phyloP scores from a whole-genome alignment of 202 grass and related monocot species.

The Brachypodium distachyon region DNA sequence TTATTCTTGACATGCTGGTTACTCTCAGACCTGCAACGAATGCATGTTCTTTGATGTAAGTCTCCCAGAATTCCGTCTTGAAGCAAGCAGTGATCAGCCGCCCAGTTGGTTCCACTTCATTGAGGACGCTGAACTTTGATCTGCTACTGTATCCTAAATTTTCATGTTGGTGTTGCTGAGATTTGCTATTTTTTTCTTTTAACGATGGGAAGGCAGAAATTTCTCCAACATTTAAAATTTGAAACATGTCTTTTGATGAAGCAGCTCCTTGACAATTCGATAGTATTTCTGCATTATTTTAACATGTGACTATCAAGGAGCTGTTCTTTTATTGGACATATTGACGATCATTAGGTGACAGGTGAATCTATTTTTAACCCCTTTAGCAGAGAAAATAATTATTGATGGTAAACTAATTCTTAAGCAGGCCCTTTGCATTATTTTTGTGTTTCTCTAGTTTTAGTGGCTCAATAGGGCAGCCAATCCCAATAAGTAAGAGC shows the following conservation, averaged over 20 bases:
- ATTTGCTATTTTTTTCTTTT: neutral
- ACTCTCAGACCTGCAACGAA: conserved; percentile 20
- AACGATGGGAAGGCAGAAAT: conserved; percentile 5
- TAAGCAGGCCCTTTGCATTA: neutral
- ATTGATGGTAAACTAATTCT: neutral
- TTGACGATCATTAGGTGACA: conserved; percentile 50
- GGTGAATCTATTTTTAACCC: conserved; percentile 40
- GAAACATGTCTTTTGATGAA: conserved; percentile 27
- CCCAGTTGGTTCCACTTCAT: conserved; percentile 39
- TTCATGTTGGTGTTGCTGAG: conserved; percentile 9
- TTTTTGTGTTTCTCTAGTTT: neutral
- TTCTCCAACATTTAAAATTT: neutral
- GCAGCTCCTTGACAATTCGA: conserved; percentile 56
- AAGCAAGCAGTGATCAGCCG: conserved; percentile 23
- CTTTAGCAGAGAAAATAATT: conserved; percentile 8
- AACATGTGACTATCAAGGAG: conserved; percentile 13
- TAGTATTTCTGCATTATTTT: conserved; percentile 45
- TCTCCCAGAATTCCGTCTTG: conserved; percentile 34
- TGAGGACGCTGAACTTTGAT: conserved; percentile 44
- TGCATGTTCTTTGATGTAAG: conserved; percentile 42
- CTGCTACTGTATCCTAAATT: conserved; percentile 67
- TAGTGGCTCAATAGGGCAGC: no score
- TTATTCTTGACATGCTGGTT: conserved; percentile 36
- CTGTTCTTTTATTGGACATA: conserved; percentile 32
- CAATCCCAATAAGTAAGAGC: neutral